phyloP scores from a whole-genome alignment of 2,329 filamentous ascomycete genomes.

The Cladosporium sphaerospermum region DNA sequence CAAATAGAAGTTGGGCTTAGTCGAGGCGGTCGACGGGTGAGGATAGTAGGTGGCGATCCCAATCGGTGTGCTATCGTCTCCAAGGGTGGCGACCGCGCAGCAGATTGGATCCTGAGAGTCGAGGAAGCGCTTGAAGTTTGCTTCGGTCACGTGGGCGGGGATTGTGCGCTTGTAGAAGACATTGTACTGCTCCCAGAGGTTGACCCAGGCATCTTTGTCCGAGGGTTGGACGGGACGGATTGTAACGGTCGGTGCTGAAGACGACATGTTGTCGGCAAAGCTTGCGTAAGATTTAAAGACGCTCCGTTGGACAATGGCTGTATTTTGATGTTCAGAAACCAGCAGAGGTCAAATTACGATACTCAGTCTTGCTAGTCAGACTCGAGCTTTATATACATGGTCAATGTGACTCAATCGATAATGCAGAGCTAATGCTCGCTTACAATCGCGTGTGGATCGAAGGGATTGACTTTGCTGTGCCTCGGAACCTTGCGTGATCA shows the following conservation, averaged over 20 bases:
- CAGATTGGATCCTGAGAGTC: neutral
- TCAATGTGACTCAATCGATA: neutral
- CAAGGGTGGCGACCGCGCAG: constrained; percentile 1
- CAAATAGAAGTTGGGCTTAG: constrained; percentile 7
- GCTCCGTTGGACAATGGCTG: neutral
- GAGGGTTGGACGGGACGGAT: constrained; percentile 6
- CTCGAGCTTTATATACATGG: neutral
- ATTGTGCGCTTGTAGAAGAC: constrained; percentile 13
- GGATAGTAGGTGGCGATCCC: constrained; percentile 7
- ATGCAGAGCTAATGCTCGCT: too few species aligned
- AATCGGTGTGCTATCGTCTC: neutral
- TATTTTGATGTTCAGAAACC: neutral
- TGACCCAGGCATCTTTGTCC: constrained; percentile 7
- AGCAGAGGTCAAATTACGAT: neutral
- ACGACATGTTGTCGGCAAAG: neutral
- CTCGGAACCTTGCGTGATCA: too few species aligned
- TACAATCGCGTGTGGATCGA: too few species aligned
- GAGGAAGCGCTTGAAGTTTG: constrained; percentile 11
- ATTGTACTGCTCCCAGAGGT: constrained; percentile 12
- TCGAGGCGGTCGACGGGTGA: constrained; percentile 4
- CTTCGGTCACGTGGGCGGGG: constrained; percentile 5
- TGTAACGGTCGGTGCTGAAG: neutral
- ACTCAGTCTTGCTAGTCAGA: neutral
- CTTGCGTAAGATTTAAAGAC: too few species aligned
- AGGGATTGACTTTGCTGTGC: too few species aligned